These are phyloP conservation scores for Cucurbita ficifolia DNA, from an alignment of 306 rosid genomes.

Conservation along the genomic window DNA sequence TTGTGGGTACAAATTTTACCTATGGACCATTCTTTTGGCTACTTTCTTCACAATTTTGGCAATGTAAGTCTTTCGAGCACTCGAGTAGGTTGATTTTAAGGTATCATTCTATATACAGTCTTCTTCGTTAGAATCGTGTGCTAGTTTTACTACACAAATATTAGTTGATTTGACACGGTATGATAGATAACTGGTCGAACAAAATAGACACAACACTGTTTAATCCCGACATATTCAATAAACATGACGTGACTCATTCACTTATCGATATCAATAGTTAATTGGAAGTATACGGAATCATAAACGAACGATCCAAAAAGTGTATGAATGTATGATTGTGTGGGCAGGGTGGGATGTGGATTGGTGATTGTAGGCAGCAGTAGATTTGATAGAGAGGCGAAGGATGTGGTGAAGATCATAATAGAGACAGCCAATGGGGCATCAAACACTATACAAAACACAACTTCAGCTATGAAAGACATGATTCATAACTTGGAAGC, in stretches of 20 bases:
- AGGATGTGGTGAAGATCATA: conserved; percentile 31
- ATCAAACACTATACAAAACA: conserved; percentile 33
- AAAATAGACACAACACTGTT: no score
- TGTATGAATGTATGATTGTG: neutral
- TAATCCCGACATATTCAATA: no score
- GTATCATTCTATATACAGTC: no score
- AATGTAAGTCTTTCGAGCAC: conserved; percentile 26
- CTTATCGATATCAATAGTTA: no score
- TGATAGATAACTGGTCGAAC: no score
- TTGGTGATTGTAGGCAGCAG: conserved; percentile 39
- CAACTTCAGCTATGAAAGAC: conserved; percentile 35
- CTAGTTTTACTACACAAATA: no score
- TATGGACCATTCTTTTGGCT: conserved; percentile 23
- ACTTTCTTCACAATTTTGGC: conserved; percentile 28
- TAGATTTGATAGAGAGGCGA: conserved; percentile 34
- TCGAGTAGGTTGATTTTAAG: no score
- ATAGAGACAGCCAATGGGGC: conserved; percentile 49
- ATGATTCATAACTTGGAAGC: conserved; percentile 14
- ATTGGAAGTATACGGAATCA: no score
- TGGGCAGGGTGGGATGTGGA: conserved; percentile 39
- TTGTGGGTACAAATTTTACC: conserved; percentile 16
- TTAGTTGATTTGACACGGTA: no score
- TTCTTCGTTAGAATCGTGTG: no score
- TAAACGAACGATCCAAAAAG: no score
- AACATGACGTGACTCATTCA: no score